Evolutionary conservation across 768 basidiomycete species (phyloP), one percentile per base, ranked within the genome.

Genomic region (Leccinum obscurum): DNA sequence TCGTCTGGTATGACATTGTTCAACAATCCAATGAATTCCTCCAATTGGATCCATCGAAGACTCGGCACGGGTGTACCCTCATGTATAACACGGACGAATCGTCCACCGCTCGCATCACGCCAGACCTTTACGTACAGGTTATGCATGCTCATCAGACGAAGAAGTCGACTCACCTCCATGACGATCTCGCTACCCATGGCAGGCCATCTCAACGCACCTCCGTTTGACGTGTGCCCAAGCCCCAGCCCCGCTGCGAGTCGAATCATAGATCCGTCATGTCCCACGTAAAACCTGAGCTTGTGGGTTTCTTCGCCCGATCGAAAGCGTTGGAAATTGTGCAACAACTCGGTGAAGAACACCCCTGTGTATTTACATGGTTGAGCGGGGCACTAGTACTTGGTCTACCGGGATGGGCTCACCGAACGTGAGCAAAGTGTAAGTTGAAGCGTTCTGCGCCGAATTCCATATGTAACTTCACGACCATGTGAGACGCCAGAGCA

Each of bases 211-310:
- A 81, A 60, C 2, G 66, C 65, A 14, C 61, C 63, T 7, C 62
- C 62, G 26, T 68, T 70, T 8, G 60, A 60, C 20, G 58, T 49
- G 26, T 67, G 66, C 15, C 77, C 78, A 24, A 81, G 66, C 4
- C 81, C 80, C 3, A 82, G 73, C 8, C 76, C 76, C 5, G 71
- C 66, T 34, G 74, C 76, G 3, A 77, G 76, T 34, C 76, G 69
- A 48, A 77, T 76, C 76, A 83, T 79, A 10, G 78, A 74, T 8
- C 81, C 79, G 55, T 83, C 81, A 56, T 83, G 82, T 4, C 80
- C 82, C 6, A 82, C 76, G 50, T 79, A 78, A 60, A 81, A 74
- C 39, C 71, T 70, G 20, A 79, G 53, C 56, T 77, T 80, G 67
- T 74, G 67, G 0, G 63, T 63, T 50, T 78, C 78, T 6, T 64